A percentile compares a stretch with the other conserved stretches of the same genome.
phyloP scores from a whole-genome alignment of 2,329 filamentous ascomycete genomes.

The Incumbomyces lentus region DNA sequence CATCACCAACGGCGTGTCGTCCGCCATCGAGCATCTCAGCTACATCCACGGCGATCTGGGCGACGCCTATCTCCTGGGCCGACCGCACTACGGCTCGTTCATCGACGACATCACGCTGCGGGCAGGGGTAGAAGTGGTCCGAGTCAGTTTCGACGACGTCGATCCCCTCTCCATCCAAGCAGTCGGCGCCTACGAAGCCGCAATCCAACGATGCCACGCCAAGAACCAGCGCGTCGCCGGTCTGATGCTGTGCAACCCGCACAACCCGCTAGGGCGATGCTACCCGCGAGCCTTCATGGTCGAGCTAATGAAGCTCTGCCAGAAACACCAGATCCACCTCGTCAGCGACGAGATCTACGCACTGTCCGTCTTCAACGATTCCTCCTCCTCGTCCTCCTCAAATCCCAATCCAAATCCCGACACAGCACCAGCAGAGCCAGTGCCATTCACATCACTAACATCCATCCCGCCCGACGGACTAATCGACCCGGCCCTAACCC shows the following conservation, averaged over 20 bases:
- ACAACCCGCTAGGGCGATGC: conserved; percentile 44
- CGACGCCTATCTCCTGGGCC: conserved; percentile 28
- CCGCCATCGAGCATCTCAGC: conserved; percentile 27
- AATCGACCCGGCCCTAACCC: conserved; percentile 42
- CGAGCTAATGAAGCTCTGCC: conserved; percentile 39
- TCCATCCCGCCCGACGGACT: conserved; percentile 34
- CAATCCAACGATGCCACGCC: conserved; percentile 28
- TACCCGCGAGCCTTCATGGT: conserved; percentile 33
- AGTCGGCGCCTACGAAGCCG: conserved; percentile 37
- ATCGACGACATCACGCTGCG: conserved; percentile 36
- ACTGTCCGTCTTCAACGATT: conserved; percentile 43
- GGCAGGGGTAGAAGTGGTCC: conserved; percentile 33
- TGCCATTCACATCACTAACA: conserved; percentile 38
- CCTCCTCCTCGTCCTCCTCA: too few species aligned
- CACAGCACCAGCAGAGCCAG: conserved; percentile 28
- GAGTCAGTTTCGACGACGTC: conserved; percentile 34
- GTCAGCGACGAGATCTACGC: conserved; percentile 52
- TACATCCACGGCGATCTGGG: conserved; percentile 26
- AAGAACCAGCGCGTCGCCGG: conserved; percentile 35
- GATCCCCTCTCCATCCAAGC: conserved; percentile 36
- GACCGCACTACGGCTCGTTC: conserved; percentile 39
- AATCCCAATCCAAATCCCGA: too few species aligned
- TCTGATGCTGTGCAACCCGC: conserved; percentile 43
- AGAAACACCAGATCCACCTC: conserved; percentile 42
- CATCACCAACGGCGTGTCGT: conserved; percentile 28